phyloP scores from a whole-genome alignment of 768 basidiomycete species.

The Russula vinacea region DNA sequence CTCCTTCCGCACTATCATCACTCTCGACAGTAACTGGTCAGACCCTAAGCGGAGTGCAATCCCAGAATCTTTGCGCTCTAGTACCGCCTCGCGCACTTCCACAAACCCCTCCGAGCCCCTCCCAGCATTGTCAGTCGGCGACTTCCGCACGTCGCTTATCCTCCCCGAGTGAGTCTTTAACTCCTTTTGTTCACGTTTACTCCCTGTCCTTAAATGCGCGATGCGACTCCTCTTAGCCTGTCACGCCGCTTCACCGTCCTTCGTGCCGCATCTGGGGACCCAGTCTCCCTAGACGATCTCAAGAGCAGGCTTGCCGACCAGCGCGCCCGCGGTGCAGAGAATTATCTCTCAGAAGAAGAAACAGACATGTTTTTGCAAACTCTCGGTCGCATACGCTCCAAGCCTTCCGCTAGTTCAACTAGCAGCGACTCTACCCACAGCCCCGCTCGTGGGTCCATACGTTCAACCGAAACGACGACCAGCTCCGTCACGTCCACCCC shows the following conservation, averaged over 20 bases:
- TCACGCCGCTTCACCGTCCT: constrained; percentile 80
- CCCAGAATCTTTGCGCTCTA: constrained; percentile 35
- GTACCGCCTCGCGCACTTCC: constrained; percentile 25
- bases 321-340: constrained; percentile 61
- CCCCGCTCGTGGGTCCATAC: constrained; percentile 25
- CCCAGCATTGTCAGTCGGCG: constrained; percentile 60
- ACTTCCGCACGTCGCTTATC: constrained; percentile 85
- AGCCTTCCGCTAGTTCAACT: constrained; percentile 32
- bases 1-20: constrained; percentile 31
- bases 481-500: constrained; percentile 39
- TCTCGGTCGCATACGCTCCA: constrained; percentile 52
- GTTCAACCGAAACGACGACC: constrained; percentile 38
- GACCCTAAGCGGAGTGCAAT: constrained; percentile 55
- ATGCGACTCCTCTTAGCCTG: constrained; percentile 48
- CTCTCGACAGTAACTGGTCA: constrained; percentile 65
- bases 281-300: constrained; percentile 62
- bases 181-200: constrained; percentile 27
- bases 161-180: constrained; percentile 67
- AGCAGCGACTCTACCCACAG: constrained; percentile 29
- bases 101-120: constrained; percentile 39
- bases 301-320: constrained; percentile 70
- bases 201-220: constrained; percentile 4
- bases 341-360: constrained; percentile 76
- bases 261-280: constrained; percentile 62
- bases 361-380: constrained; percentile 82